phyloP scores from a whole-genome alignment of 495 filamentous ascomycete species.

The Penicillium pancosmium region DNA sequence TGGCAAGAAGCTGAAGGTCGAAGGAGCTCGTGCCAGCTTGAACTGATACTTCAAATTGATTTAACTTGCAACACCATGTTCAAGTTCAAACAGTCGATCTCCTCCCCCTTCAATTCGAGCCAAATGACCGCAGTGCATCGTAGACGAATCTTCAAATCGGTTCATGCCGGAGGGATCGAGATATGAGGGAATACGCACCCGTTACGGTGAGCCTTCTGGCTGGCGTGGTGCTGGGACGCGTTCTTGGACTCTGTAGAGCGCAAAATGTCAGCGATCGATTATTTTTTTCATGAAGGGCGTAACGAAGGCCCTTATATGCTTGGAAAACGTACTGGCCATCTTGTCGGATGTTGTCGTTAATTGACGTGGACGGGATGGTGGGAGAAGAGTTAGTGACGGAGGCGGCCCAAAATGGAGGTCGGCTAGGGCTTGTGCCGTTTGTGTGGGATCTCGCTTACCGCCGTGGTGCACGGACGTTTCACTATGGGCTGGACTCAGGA shows the following conservation, averaged over 20 bases:
- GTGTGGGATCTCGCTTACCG: slow-evolving; percentile 55
- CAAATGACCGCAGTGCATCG: neutral
- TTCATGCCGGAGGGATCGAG: slow-evolving; percentile 5
- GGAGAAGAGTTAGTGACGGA: slow-evolving; percentile 27
- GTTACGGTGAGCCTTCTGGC: slow-evolving; percentile 95
- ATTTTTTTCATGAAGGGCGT: slow-evolving; percentile 7
- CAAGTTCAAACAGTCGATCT: slow-evolving; percentile 7
- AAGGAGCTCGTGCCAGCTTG: slow-evolving; percentile 1
- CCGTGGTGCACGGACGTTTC: slow-evolving; percentile 32
- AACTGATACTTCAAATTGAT: slow-evolving; percentile 4
- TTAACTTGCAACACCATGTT: slow-evolving; percentile 7
- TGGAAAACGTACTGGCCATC: slow-evolving; percentile 53
- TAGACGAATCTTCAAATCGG: neutral
- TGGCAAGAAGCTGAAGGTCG: slow-evolving; percentile 9
- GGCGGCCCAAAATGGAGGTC: slow-evolving; percentile 32
- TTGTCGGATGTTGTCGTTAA: slow-evolving; percentile 52
- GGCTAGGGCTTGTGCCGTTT: slow-evolving; percentile 47
- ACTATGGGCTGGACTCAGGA: slow-evolving; percentile 7
- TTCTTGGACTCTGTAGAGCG: slow-evolving; percentile 87
- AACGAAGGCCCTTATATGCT: neutral
- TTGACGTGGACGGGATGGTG: slow-evolving; percentile 37
- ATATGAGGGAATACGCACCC: slow-evolving; percentile 64
- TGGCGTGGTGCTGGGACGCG: slow-evolving; percentile 97
- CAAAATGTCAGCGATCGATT: slow-evolving; percentile 33
- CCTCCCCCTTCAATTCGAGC: neutral